phyloP scores from a whole-genome alignment of 306 rosid species.

The Begonia loranthoides region DNA sequence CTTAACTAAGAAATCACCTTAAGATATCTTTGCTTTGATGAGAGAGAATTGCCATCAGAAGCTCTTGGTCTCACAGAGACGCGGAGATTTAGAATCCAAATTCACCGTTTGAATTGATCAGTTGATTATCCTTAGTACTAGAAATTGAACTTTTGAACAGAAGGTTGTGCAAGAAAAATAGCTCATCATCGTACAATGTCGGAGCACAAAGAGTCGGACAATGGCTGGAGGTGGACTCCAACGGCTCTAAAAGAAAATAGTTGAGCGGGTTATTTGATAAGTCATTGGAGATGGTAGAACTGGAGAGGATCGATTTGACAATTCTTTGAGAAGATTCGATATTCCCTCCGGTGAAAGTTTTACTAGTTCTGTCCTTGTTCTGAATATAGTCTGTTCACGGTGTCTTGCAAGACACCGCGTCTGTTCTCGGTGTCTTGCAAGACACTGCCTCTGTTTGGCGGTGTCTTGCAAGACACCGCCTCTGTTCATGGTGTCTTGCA shows the following conservation, averaged over 20 bases:
- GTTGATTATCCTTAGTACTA: neutral
- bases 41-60: too few species aligned
- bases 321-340: slow-evolving; percentile 3
- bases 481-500: too few species aligned
- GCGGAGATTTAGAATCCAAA: neutral
- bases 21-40: too few species aligned
- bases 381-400: slow-evolving; percentile 58
- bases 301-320: neutral
- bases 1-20: too few species aligned
- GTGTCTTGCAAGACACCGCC: too few species aligned
- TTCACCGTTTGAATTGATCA: neutral
- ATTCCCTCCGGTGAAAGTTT: slow-evolving; percentile 5
- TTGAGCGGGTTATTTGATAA: slow-evolving; percentile 11
- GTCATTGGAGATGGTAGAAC: slow-evolving; percentile 5
- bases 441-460: too few species aligned
- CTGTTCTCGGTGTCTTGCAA: too few species aligned
- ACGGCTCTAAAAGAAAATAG: slow-evolving; percentile 14
- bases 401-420: too few species aligned
- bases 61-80: too few species aligned
- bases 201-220: slow-evolving; percentile 5
- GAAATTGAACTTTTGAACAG: slow-evolving; percentile 4
- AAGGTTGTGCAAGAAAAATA: slow-evolving; percentile 55
- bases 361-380: too few species aligned
- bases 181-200: slow-evolving; percentile 36
- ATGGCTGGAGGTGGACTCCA: slow-evolving; percentile 19